Conservation (phyloP, 345 rosid genomes). For the Jatropha curcas region DNA sequence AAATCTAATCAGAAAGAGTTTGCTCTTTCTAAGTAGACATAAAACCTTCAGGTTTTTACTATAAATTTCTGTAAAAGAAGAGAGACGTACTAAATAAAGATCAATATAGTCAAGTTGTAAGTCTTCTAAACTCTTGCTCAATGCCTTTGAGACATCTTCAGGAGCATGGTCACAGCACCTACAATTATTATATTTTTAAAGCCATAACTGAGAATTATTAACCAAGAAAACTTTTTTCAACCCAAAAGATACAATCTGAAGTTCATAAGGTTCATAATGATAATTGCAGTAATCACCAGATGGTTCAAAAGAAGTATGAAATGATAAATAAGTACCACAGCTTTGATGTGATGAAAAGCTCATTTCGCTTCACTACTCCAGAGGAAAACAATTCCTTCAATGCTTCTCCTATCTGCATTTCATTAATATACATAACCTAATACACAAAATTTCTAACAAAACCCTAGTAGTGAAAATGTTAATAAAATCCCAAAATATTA, state of each 20-base stretch:
- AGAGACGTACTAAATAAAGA: slow-evolving; percentile 46
- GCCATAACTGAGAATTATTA: neutral
- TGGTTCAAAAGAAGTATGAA: too few species aligned
- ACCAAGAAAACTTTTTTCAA: neutral
- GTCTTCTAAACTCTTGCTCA: slow-evolving; percentile 42
- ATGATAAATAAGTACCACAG: slow-evolving; percentile 34
- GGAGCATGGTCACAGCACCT: slow-evolving; percentile 56
- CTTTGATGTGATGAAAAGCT: slow-evolving; percentile 52
- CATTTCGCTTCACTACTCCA: slow-evolving; percentile 48
- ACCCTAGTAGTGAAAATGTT: neutral
- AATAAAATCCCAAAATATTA: neutral
- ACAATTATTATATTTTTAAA: slow-evolving; percentile 6
- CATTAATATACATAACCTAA: slow-evolving; percentile 1
- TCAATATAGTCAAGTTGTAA: slow-evolving; percentile 55
- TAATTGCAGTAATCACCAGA: neutral
- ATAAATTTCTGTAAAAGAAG: neutral
- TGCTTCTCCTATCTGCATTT: slow-evolving; percentile 46
- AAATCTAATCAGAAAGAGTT: too few species aligned
- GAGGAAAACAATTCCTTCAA: slow-evolving; percentile 42
- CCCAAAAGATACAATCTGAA: neutral
- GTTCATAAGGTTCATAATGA: neutral
- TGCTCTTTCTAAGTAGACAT: too few species aligned
- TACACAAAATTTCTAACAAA: neutral
- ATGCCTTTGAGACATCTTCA: slow-evolving; percentile 53
- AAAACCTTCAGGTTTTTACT: too few species aligned